A percentile compares a stretch with the other conserved stretches of the same genome.
These are phyloP conservation scores for Lactarius trivialis DNA, from an alignment of 768 basidiomycete species.

Conservation along the genomic window DNA sequence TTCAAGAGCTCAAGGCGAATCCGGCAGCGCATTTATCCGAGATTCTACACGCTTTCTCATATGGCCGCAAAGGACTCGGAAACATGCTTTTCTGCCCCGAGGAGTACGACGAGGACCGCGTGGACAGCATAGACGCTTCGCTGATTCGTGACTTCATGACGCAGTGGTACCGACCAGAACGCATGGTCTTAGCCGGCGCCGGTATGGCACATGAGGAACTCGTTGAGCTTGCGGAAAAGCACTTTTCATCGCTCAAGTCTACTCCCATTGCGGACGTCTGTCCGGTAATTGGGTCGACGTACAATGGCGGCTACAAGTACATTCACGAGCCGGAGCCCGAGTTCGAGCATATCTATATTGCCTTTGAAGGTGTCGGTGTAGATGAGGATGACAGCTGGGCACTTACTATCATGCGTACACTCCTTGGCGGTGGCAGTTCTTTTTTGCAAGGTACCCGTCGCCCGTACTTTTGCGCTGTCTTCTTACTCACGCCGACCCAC, in stretches of 20 bases:
- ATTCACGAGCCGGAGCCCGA: constrained; percentile 56
- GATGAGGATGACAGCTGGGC: constrained; percentile 90
- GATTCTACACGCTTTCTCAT: constrained; percentile 81
- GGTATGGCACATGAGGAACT: constrained; percentile 88
- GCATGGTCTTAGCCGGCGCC: constrained; percentile 92
- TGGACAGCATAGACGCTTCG: constrained; percentile 56
- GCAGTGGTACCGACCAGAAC: constrained; percentile 87
- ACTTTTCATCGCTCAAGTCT: constrained; percentile 64
- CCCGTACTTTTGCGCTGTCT: not conserved
- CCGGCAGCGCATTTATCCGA: constrained; percentile 94
- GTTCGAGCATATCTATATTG: constrained; percentile 90
- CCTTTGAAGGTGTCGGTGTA: constrained; percentile 86
- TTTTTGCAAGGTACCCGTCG: constrained; percentile 74
- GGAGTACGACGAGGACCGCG: constrained; percentile 76
- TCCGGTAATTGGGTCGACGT: constrained; percentile 36
- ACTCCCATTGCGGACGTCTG: constrained; percentile 24
- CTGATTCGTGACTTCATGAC: constrained; percentile 58
- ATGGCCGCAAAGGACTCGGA: constrained; percentile 70
- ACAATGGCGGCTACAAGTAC: constrained; percentile 81
- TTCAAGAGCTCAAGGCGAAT: constrained; percentile 79
- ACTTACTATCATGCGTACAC: constrained; percentile 90
- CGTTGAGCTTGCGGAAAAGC: constrained; percentile 76
- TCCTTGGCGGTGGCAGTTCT: constrained; percentile 91
- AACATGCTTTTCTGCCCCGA: constrained; percentile 86
- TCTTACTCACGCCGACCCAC: constrained; percentile 15